Conservation (phyloP, 306 rosid genomes). For the Dryas alaskensis region DNA sequence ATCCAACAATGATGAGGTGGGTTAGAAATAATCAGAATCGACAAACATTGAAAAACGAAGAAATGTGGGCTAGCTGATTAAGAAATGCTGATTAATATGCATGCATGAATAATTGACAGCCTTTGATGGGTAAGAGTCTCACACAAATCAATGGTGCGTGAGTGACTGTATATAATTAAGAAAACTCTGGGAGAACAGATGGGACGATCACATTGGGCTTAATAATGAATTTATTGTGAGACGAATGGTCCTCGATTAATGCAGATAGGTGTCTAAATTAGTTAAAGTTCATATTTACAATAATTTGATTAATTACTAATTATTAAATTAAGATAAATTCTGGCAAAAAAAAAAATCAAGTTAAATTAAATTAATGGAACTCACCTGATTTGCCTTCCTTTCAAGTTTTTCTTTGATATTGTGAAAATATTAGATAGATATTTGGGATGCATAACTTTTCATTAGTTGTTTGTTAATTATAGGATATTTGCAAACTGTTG, state of each 20-base stretch:
- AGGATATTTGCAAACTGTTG: not conserved
- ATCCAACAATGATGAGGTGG: not conserved
- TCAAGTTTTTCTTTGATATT: not conserved
- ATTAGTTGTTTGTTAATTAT: not conserved
- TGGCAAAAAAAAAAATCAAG: too few species aligned
- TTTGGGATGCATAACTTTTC: conserved; percentile 1
- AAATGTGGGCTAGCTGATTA: not conserved
- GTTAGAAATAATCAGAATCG: too few species aligned
- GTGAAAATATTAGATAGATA: conserved; percentile 6
- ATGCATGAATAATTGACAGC: too few species aligned
- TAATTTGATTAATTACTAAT: too few species aligned
- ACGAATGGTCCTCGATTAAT: not conserved
- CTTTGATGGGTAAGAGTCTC: not conserved
- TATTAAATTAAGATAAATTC: too few species aligned
- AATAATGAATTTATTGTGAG: not conserved
- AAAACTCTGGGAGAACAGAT: not conserved
- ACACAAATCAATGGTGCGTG: conserved; percentile 1
- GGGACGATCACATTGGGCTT: not conserved
- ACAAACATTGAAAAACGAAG: not conserved
- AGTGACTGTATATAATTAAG: not conserved
- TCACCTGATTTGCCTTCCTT: not conserved
- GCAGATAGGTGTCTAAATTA: too few species aligned
- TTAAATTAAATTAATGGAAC: too few species aligned
- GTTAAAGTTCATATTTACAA: too few species aligned
- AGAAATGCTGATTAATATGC: too few species aligned